Conservation (phyloP, 805 yeast genomes). For the Pichia pseudocactophila region DNA sequence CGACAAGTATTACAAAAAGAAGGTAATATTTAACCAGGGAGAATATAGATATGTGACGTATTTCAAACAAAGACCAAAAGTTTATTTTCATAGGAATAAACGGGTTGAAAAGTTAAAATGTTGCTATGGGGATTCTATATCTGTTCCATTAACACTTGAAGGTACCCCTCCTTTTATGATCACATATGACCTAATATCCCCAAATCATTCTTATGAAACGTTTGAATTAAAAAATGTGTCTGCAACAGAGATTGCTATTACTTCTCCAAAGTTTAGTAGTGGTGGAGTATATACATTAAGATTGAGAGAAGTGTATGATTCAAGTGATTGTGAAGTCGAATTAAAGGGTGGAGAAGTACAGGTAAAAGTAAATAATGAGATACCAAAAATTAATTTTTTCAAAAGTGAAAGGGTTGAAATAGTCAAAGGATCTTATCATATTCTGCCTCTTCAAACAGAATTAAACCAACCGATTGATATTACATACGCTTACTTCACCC, state of each 20-base stretch:
- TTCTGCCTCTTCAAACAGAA: slow-evolving; percentile 43
- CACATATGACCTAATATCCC: slow-evolving; percentile 57
- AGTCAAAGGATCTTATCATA: slow-evolving; percentile 52
- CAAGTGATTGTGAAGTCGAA: slow-evolving; percentile 70
- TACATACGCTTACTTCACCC: slow-evolving; percentile 24
- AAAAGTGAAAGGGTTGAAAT: slow-evolving; percentile 29
- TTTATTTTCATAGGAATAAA: slow-evolving; percentile 26
- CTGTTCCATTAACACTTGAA: slow-evolving; percentile 50
- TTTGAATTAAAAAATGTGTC: slow-evolving; percentile 34
- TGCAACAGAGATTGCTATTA: slow-evolving; percentile 32
- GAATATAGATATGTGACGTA: slow-evolving; percentile 56
- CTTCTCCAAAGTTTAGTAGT: slow-evolving; percentile 42
- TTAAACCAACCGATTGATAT: slow-evolving; percentile 26
- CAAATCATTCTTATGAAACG: slow-evolving; percentile 37
- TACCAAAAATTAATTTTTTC: slow-evolving; percentile 42
- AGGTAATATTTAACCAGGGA: slow-evolving; percentile 24
- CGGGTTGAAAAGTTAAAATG: slow-evolving; percentile 16
- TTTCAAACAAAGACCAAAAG: slow-evolving; percentile 62
- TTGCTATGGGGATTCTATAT: slow-evolving; percentile 27
- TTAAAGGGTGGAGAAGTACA: slow-evolving; percentile 53
- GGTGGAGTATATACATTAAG: slow-evolving; percentile 73
- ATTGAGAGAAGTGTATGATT: slow-evolving; percentile 59
- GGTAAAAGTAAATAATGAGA: slow-evolving; percentile 59
- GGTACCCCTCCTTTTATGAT: slow-evolving; percentile 79
- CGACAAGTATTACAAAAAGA: slow-evolving; percentile 48